Evolutionary conservation across 23 red algal genomes (phyloP).

Genomic region (Gracilaria gracilis): DNA sequence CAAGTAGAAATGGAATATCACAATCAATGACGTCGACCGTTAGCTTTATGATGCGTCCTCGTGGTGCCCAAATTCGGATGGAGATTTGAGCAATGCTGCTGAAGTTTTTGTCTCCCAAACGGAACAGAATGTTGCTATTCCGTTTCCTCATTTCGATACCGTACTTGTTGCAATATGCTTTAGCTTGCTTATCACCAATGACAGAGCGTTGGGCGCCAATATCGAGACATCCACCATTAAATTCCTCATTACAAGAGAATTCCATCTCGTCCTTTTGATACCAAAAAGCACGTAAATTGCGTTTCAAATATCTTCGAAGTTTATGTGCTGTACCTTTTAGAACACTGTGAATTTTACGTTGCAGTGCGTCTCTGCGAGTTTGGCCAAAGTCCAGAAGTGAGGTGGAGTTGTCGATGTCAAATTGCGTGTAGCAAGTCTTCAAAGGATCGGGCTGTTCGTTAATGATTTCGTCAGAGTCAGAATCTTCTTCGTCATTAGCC

Average conservation of each 20-base stretch:
- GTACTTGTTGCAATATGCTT: too few relatives aligned
- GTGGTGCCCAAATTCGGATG: background rate
- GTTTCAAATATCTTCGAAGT: background rate
- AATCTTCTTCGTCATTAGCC: too few relatives aligned
- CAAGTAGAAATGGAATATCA: background rate
- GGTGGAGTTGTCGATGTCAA: background rate
- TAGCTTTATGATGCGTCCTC: too few relatives aligned
- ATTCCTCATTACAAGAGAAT: too few relatives aligned
- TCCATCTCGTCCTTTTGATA: too few relatives aligned
- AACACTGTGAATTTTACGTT: background rate
- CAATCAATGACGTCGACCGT: background rate
- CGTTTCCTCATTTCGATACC: background rate
- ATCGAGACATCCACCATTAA: too few relatives aligned
- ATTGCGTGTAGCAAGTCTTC: background rate
- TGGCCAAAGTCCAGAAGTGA: background rate
- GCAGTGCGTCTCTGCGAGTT: too few relatives aligned
- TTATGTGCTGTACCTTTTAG: constrained; percentile 1
- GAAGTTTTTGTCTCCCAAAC: background rate
- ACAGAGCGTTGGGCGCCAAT: too few relatives aligned
- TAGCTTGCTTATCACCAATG: too few relatives aligned
- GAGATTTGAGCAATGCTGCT: background rate
- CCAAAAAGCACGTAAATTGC: too few relatives aligned
- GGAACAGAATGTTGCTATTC: background rate
- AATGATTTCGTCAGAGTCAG: too few relatives aligned
- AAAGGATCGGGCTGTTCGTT: background rate